Base-by-base conservation (phyloP, 352 stramenopile species). In the Phytophthora pini region DNA sequence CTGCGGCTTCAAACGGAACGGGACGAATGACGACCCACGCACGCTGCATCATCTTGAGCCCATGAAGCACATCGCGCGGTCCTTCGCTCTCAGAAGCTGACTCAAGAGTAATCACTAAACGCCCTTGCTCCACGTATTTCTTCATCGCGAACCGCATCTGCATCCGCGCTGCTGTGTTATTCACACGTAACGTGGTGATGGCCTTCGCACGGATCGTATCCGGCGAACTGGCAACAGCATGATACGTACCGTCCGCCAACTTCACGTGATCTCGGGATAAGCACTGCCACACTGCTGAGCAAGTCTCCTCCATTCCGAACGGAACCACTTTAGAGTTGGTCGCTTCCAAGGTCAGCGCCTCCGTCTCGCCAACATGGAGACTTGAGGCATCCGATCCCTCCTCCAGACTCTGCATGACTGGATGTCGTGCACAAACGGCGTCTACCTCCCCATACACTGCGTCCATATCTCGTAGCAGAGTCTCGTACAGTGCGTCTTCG, bases 141-240 rank as follows among this genome's bases (percentile, higher is more conserved):
- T 81, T 79, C 56, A 76, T 79, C 7, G 75, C 72, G 34, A 80
- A 77, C 11, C 65, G 55, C 68, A 80, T 71, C 22, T 65, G 58
- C 68, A 81, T 75, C 15, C 55, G 56, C 0, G 76, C 72, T 32
- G 71, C 50, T 20, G 57, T 56, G 15, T 50, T 67, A 26, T 69
- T 64, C 7, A 83, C 55, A 12, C 64, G 65, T 15, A 83, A 63
- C 20, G 71, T 81, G 32, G 75, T 78, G 11, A 86, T 74, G 12
- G 74, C 57, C 53, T 86, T 86, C 15, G 74, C 77, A n/a, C 58
- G 67, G 10, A 86, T 76, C 10, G 57, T 70, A 61, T 84, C 66
- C 2, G 50, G 22, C 12, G 70, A 63, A 36, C 56, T 64, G 12
- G 77, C 65, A 1, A 74, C 65, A 15, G 53, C 39, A 34, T 78